Conservation (phyloP, 2,329 filamentous ascomycete species). For the Bisporella sp. region DNA sequence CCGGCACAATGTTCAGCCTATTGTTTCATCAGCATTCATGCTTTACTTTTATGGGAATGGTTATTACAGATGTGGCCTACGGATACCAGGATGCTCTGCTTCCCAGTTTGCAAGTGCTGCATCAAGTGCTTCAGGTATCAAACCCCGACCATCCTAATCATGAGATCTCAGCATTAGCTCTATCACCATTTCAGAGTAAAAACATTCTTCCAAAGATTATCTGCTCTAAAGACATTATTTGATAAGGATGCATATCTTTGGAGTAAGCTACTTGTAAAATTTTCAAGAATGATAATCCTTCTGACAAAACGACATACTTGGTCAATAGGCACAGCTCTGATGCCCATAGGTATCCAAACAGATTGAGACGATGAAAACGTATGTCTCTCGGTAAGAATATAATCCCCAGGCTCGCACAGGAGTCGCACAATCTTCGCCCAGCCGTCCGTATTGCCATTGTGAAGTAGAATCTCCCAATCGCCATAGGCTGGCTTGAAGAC, state of each 20-base stretch:
- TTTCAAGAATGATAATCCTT: too few species aligned
- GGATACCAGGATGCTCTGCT: background rate
- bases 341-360: background rate
- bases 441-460: background rate
- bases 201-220: too few species aligned
- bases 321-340: background rate
- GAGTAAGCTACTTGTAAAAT: too few species aligned
- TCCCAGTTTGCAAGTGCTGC: background rate
- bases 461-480: background rate
- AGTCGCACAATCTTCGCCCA: background rate
- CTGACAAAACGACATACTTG: constrained; percentile 38
- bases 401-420: background rate
- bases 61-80: background rate
- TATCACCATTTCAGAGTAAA: too few species aligned
- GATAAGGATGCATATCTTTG: too few species aligned
- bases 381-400: background rate
- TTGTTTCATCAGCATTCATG: background rate
- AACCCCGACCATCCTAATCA: background rate
- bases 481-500: background rate
- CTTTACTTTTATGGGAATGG: background rate
- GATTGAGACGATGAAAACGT: background rate
- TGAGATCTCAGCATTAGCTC: too few species aligned
- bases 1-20: background rate
- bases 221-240: too few species aligned
- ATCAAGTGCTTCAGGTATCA: background rate